phyloP scores from a whole-genome alignment of 345 rosid species.

The Nasturtium officinale region DNA sequence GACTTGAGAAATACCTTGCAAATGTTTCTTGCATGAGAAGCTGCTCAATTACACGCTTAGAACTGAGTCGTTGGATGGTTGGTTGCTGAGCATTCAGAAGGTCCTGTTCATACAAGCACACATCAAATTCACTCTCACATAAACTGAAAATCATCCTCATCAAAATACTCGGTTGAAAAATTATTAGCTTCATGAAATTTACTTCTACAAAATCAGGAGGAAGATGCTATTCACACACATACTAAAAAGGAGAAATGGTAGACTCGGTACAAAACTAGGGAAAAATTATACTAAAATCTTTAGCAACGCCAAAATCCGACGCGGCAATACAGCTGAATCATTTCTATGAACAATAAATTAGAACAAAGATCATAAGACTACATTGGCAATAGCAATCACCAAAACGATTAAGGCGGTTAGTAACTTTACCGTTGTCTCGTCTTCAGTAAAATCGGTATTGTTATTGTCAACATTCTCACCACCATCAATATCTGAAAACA shows the following conservation, averaged over 20 bases:
- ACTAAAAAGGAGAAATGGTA: not conserved
- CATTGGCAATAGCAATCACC: not conserved
- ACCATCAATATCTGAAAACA: slow-evolving; percentile 53
- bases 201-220: slow-evolving; percentile 8
- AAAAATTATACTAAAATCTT: no score
- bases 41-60: slow-evolving; percentile 72
- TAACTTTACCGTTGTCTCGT: slow-evolving; percentile 39
- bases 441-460: slow-evolving; percentile 43
- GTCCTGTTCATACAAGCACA: slow-evolving; percentile 38
- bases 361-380: slow-evolving; percentile 1
- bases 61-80: slow-evolving; percentile 26
- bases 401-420: slow-evolving; percentile 16
- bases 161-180: not conserved
- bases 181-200: not conserved
- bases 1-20: slow-evolving; percentile 61
- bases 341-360: not conserved
- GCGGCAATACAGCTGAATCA: no score
- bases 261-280: slow-evolving; percentile 5
- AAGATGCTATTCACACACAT: not conserved
- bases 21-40: slow-evolving; percentile 80
- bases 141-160: slow-evolving; percentile 25
- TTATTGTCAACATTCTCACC: slow-evolving; percentile 51
- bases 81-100: slow-evolving; percentile 40
- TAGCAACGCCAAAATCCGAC: no score
- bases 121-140: slow-evolving; percentile 26